A percentile compares a stretch with the other conserved stretches of the same genome.
Conservation (phyloP, 495 filamentous ascomycete species). For the Tuber indicum region DNA sequence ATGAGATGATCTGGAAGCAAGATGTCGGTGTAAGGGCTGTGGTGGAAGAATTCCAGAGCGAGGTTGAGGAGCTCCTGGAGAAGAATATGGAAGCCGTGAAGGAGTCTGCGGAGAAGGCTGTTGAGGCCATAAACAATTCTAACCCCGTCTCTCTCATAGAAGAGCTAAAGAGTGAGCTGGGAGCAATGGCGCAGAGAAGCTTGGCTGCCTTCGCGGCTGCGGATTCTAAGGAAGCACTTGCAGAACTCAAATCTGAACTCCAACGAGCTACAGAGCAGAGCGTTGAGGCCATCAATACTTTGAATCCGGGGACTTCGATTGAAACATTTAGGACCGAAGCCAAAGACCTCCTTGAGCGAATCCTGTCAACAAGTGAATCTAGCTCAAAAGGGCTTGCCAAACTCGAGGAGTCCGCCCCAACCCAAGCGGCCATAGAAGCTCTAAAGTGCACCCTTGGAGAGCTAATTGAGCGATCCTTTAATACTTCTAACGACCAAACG, state of each 20-base stretch:
- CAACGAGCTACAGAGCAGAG: conserved; percentile 16
- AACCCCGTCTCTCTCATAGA: conserved; percentile 54
- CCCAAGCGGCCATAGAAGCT: conserved; percentile 25
- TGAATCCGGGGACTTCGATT: conserved; percentile 23
- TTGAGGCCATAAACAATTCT: conserved; percentile 45
- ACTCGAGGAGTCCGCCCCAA: conserved; percentile 27
- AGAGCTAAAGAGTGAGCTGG: conserved; percentile 69
- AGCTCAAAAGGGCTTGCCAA: conserved; percentile 23
- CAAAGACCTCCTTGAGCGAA: conserved; percentile 32
- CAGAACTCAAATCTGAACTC: conserved; percentile 66
- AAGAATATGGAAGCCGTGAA: conserved; percentile 58
- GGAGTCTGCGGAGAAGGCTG: conserved; percentile 48
- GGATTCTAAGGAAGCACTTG: conserved; percentile 57
- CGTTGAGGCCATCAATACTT: conserved; percentile 28
- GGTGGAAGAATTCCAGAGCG: conserved; percentile 79
- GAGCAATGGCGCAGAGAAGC: conserved; percentile 38
- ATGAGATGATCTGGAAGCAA: conserved; percentile 39
- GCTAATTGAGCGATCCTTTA: conserved; percentile 34
- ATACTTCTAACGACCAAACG: conserved; percentile 30
- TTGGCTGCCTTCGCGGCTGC: conserved; percentile 39
- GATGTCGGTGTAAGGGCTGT: conserved; percentile 63
- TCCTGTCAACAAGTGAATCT: conserved; percentile 19
- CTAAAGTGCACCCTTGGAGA: conserved; percentile 30
- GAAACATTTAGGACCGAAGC: conserved; percentile 32
- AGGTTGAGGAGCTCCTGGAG: conserved; percentile 70